Base-by-base conservation (phyloP, 1,284 basidiomycete genomes). In the Kwoniella shivajii region DNA sequence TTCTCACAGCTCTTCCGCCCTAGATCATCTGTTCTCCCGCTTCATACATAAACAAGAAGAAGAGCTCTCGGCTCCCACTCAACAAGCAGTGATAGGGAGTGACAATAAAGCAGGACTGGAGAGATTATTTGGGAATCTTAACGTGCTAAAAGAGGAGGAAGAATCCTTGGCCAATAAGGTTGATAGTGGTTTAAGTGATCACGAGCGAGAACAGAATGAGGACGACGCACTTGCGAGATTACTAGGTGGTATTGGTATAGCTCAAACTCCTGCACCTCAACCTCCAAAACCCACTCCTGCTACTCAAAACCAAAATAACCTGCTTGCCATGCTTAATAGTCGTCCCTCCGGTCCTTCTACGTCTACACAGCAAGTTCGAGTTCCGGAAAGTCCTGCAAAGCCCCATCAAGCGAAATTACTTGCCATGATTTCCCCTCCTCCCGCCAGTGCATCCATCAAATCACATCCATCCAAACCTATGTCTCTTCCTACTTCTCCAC, bases 11-110 rank as follows among this genome's bases (percentile, higher is more conserved):
- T n/a, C 54, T 36, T 63, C 67, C 5, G 66, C 71, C 6, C 63
- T 74, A 18, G 73, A 75, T 50, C 59, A 70, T 27, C 64, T 75
- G 1, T 74, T 75, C 33, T 56, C 67, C 20, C 65, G 62, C 20
- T 75, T 74, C 55, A 61, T 75, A 34, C 67, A 68, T 33, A 72
- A 72, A 43, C 71, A 75, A 49, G 60, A 69, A 37, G 60, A 68
- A 50, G 67, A 68, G 24, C 57, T 71, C 18, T 45, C 57, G 2
- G 54, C 53, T 13, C 52, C 56, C 3, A 50, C 49, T 3, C 44
- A 56, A 16, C 61, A 59, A 29, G 60, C 54, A 1, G 57, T 44
- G 9, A 43, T 49, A 2, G 66, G 66, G 4, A 50, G 49, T 14
- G 66, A 71, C 22, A 68, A 67, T 31, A 66, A 66, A 14, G 66